These are phyloP conservation scores for Scenedesmus sp. DNA, from an alignment of 163 green algal species.

Conservation along the genomic window DNA sequence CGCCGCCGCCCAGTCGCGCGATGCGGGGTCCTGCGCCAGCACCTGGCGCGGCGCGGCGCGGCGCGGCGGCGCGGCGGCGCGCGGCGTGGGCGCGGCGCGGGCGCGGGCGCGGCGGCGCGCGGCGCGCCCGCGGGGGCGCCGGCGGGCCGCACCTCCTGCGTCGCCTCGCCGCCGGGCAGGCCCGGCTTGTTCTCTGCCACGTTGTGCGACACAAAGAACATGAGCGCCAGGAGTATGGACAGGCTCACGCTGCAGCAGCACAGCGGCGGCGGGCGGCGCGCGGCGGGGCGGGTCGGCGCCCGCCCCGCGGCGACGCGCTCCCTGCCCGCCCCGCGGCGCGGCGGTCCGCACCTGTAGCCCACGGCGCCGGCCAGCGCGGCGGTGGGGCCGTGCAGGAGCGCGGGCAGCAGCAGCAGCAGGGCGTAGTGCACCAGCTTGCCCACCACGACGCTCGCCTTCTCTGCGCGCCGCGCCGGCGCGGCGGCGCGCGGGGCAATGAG, in stretches of 20 bases:
- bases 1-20: constrained; percentile 82
- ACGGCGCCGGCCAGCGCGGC: constrained; percentile 55
- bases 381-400: constrained; percentile 57
- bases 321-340: too few relatives aligned
- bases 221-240: constrained; percentile 76
- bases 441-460: constrained; percentile 69
- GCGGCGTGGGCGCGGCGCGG: neutral
- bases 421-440: constrained; percentile 80
- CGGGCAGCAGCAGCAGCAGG: constrained; percentile 67
- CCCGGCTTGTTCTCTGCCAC: constrained; percentile 76
- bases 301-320: too few relatives aligned
- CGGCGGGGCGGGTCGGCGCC: too few relatives aligned
- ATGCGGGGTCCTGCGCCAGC: neutral
- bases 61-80: neutral
- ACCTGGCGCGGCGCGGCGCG: constrained; percentile 12
- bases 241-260: constrained; percentile 18
- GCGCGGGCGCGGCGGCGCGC: neutral
- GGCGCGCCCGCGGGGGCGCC: neutral
- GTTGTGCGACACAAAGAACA: constrained; percentile 90
- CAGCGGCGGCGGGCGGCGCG: too few relatives aligned
- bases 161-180: constrained; percentile 46
- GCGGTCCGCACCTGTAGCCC: too few relatives aligned
- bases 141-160: constrained; percentile 42
- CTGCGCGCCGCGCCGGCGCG: constrained; percentile 34
- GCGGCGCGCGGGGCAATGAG: too few relatives aligned